Percentiles rank a stretch among this genome's conserved stretches.
These are phyloP conservation scores for Actinomortierella wolfii DNA, from an alignment of 371 early-diverging fungal genomes.

Conservation along the genomic window DNA sequence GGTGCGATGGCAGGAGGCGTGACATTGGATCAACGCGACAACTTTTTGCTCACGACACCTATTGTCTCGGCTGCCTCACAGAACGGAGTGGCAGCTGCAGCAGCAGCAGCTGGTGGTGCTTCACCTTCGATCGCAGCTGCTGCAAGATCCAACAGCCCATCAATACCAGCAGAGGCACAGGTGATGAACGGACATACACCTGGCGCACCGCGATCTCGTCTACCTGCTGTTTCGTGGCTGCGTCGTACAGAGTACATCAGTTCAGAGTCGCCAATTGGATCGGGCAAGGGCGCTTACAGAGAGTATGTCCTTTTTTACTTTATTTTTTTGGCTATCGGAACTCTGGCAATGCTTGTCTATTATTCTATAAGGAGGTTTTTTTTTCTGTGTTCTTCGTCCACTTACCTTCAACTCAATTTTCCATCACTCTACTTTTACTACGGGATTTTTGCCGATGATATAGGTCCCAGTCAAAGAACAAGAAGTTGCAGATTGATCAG, in stretches of 20 bases:
- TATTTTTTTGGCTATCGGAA: not conserved
- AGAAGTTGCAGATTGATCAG: conserved; percentile 43
- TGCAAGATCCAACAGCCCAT: too few relatives aligned
- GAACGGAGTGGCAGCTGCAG: conserved; percentile 7
- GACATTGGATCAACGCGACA: conserved; percentile 32
- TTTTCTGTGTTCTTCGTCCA: not conserved
- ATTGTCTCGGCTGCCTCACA: not conserved
- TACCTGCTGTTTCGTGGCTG: conserved; percentile 66
- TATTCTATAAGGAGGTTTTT: not conserved
- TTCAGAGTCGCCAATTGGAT: conserved; percentile 45
- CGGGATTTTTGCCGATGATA: too few relatives aligned
- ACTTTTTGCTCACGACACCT: conserved; percentile 19
- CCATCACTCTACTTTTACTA: not conserved
- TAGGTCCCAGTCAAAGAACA: conserved; percentile 14
- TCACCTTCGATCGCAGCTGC: not conserved
- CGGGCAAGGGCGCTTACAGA: conserved; percentile 34
- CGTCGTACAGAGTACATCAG: conserved; percentile 71
- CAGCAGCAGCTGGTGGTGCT: not conserved
- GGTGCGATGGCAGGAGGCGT: conserved; percentile 9
- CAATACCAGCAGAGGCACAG: not conserved
- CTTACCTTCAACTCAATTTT: too few relatives aligned
- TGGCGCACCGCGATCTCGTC: conserved; percentile 18
- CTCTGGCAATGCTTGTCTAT: not conserved
- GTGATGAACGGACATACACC: conserved; percentile 1
- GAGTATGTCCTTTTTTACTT: conserved; percentile 21